A percentile compares a stretch with the other conserved stretches of the same genome.
Evolutionary conservation across 169 alveolate species (phyloP).

Genomic region (Plasmodium fragile): DNA sequence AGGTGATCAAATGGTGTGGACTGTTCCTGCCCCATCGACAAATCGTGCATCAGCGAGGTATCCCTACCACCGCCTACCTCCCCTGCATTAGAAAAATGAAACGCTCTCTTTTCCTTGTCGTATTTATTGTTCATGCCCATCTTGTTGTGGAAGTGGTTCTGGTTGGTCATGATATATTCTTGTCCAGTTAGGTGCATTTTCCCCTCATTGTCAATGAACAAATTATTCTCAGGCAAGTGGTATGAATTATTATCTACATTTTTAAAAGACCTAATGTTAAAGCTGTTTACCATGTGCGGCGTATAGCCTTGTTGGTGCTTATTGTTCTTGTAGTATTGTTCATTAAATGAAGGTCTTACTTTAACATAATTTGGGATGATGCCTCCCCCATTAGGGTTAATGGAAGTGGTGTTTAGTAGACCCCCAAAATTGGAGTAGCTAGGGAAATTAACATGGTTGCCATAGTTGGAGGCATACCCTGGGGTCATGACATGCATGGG

Average conservation of each 20-base stretch:
- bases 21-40: background rate
- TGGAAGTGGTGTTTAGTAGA: background rate
- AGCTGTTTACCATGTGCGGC: background rate
- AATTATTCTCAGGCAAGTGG: conserved; percentile 26
- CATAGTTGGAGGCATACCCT: background rate
- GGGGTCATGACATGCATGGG: background rate
- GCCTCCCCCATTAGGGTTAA: background rate
- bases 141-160: background rate
- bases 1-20: conserved; percentile 10
- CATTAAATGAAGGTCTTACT: background rate
- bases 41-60: background rate
- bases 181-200: conserved; percentile 63
- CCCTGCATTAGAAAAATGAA: background rate
- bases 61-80: background rate
- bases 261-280: conserved; percentile 34
- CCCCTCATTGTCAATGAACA: conserved; percentile 54
- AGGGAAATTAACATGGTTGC: background rate
- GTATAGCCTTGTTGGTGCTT: background rate
- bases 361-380: background rate
- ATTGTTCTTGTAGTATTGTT: background rate
- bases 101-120: background rate
- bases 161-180: background rate
- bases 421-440: background rate
- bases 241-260: conserved; percentile 38
- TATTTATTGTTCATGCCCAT: background rate